Conservation (phyloP, 2,329 filamentous ascomycete species). For the Botrytis squamosa region DNA sequence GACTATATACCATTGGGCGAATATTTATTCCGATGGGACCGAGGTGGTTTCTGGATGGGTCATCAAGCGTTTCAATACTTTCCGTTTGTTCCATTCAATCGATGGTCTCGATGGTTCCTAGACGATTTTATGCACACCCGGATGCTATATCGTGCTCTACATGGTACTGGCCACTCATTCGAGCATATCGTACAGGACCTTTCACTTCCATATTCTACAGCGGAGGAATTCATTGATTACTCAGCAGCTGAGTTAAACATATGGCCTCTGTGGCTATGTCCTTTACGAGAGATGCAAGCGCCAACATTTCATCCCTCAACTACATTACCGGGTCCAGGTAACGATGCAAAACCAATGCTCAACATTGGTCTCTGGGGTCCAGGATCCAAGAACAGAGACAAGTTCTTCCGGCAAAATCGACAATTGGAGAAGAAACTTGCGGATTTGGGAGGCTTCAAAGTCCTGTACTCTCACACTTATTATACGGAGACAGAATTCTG, state of each 20-base stretch:
- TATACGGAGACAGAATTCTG: not conserved
- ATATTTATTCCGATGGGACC: not conserved
- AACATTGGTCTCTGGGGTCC: conserved; percentile 1
- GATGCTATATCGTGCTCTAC: not conserved
- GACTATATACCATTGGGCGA: not conserved
- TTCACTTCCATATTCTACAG: not conserved
- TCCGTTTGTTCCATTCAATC: not conserved
- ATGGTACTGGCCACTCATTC: not conserved
- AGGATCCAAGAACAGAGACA: not conserved
- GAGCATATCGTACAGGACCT: not conserved
- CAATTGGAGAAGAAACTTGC: not conserved
- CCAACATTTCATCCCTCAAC: not conserved
- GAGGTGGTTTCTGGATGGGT: conserved; percentile 10
- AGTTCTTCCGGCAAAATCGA: not conserved
- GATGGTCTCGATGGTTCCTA: not conserved
- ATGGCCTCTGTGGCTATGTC: conserved; percentile 3
- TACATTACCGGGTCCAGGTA: not conserved
- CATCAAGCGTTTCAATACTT: not conserved
- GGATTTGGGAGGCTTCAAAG: not conserved
- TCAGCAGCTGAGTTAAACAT: not conserved
- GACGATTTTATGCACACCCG: conserved; percentile 1
- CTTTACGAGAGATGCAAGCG: not conserved
- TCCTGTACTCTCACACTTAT: not conserved
- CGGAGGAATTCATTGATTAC: not conserved
- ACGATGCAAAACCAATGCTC: not conserved